Evolutionary conservation across 768 basidiomycete species (phyloP), one percentile per base, ranked within the genome.

Genomic region (Pisolithus tinctorius): DNA sequence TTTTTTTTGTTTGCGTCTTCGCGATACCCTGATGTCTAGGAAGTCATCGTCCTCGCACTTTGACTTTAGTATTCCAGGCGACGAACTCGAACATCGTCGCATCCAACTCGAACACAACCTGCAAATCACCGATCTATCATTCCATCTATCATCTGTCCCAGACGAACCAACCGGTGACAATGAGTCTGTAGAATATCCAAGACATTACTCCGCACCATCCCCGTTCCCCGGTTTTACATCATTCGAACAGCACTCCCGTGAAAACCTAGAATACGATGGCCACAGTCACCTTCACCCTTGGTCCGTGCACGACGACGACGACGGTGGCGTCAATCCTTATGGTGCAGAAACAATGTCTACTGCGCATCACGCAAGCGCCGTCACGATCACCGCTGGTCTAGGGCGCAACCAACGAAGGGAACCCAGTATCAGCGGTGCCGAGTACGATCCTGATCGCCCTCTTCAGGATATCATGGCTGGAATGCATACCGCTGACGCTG

Each of bases 331-430:
- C 30, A 74, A 78, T 55, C 84, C 85, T 0, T 88, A 82, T 56
- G 79, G 76, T 38, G 82, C 78, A 20, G 81, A 83, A 52, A 88
- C 86, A 0, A 66, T 90, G 52, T 93, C 89, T 0, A 94, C 93
- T 0, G 82, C 84, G 1, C 93, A 96, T 66, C 93, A 96, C 68
- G 92, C 90, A 25, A 90, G 86, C 56, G 90, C 82, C 2, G 73
- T 95, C 48, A 95, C 93, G 0, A 75, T 96, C 16, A 87, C 79
- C 48, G 89, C 91, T 4, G 93, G 93, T 1, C 76, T 95, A 9
- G 75, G 74, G 2, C 74, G 81, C 3, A 54, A 55, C 40, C 66
- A 65, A 17, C 71, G 75, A 44, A 71, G 83, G 52, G 83, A 87
- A 58, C 63, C 71, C 16, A 76, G 82, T 58, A 61, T 86, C 47